phyloP scores from a whole-genome alignment of 2,329 filamentous ascomycete species.

The Periconia sp. region DNA sequence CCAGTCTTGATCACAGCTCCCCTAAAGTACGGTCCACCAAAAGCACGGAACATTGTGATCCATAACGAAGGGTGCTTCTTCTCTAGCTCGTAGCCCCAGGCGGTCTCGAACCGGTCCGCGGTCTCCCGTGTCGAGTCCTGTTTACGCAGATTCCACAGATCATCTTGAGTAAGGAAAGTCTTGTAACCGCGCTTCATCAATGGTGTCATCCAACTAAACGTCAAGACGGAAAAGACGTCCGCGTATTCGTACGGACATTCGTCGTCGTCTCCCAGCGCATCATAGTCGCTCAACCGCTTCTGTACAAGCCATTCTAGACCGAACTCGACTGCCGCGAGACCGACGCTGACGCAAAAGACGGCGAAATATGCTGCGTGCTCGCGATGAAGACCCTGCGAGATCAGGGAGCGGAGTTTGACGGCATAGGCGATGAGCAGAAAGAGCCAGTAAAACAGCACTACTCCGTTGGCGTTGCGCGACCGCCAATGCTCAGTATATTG shows the following conservation, averaged over 20 bases:
- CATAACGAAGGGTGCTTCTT: constrained; percentile 81
- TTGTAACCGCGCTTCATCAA: constrained; percentile 96
- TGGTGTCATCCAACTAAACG: constrained; percentile 98
- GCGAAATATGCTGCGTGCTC: constrained; percentile 76
- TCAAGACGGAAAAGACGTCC: constrained; percentile 89
- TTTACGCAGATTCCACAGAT: constrained; percentile 89
- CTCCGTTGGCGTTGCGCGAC: constrained; percentile 82
- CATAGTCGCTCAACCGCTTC: constrained; percentile 74
- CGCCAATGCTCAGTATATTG: constrained; percentile 89
- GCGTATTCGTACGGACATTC: constrained; percentile 88
- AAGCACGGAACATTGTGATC: constrained; percentile 82
- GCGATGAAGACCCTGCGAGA: constrained; percentile 76
- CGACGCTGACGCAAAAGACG: constrained; percentile 74
- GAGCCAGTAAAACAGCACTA: constrained; percentile 91
- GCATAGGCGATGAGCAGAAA: constrained; percentile 78
- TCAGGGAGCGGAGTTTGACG: constrained; percentile 84
- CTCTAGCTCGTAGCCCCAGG: constrained; percentile 78
- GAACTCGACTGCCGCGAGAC: constrained; percentile 73
- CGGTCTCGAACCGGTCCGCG: constrained; percentile 69
- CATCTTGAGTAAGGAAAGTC: constrained; percentile 89
- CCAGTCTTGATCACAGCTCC: constrained; percentile 87
- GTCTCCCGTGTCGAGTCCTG: constrained; percentile 80
- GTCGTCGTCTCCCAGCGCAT: constrained; percentile 70
- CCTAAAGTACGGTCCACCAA: constrained; percentile 81
- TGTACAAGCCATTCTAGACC: constrained; percentile 84